These are phyloP conservation scores for Coelastrella sp. DNA, from an alignment of 139 green algal genomes.

Conservation along the genomic window DNA sequence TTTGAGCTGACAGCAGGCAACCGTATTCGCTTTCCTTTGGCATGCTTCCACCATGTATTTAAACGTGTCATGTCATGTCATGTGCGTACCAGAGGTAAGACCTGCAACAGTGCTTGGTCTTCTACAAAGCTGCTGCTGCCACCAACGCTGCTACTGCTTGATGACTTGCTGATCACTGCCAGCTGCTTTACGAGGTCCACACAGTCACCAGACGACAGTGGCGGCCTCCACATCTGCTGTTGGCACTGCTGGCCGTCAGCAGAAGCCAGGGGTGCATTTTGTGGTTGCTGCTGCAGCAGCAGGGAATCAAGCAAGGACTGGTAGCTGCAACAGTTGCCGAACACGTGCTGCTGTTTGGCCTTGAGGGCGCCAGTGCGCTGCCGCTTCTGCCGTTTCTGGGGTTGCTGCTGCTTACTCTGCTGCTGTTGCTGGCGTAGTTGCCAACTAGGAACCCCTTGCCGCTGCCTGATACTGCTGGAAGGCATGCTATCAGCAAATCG, in stretches of 20 bases:
- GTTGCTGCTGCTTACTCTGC: constrained; percentile 4
- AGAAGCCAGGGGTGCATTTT: neutral
- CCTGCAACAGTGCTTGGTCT: constrained; percentile 37
- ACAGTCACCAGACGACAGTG: neutral
- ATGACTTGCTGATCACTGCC: neutral
- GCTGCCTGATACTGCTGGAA: too few species aligned
- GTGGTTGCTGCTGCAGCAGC: neutral
- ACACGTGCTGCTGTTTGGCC: constrained; percentile 5
- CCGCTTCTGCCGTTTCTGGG: constrained; percentile 3
- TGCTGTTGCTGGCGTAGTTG: neutral
- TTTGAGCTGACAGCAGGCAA: too few species aligned
- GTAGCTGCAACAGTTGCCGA: neutral
- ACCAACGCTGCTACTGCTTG: constrained; percentile 8
- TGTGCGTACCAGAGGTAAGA: constrained; percentile 13
- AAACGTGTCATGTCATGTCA: neutral
- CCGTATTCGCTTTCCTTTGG: neutral
- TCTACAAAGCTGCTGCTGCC: constrained; percentile 14
- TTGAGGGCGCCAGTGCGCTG: neutral
- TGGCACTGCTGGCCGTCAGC: constrained; percentile 9
- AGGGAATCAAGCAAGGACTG: neutral
- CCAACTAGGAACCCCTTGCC: neutral
- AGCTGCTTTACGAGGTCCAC: constrained; percentile 9
- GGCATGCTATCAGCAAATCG: too few species aligned
- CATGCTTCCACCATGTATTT: neutral
- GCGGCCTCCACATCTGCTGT: neutral